A percentile compares a stretch with the other conserved stretches of the same genome.
Conservation (phyloP, 1,284 basidiomycete genomes). For the Boletus nobilissimus region DNA sequence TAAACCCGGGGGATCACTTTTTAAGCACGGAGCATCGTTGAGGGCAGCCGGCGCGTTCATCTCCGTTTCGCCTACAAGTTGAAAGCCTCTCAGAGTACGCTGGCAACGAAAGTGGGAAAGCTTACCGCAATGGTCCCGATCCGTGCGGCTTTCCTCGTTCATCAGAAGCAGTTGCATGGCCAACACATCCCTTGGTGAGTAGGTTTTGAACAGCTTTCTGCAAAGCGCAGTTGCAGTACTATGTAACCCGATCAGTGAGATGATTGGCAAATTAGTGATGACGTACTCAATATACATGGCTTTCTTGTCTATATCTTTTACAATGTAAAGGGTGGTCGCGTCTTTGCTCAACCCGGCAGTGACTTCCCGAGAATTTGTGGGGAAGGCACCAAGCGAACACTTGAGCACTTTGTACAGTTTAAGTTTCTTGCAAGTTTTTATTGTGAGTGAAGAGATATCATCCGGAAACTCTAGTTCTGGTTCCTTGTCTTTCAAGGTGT, state of each 20-base stretch:
- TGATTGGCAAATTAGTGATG: not conserved
- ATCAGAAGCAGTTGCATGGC: not conserved
- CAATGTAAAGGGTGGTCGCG: not conserved
- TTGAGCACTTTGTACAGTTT: not conserved
- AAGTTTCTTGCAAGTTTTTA: not conserved
- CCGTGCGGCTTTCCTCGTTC: not conserved
- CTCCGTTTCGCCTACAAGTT: no score
- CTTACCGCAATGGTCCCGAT: not conserved
- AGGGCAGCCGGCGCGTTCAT: no score
- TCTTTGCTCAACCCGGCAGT: not conserved
- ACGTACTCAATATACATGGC: not conserved
- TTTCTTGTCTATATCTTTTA: not conserved
- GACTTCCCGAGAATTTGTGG: not conserved
- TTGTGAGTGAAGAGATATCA: no score
- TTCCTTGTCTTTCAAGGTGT: not conserved
- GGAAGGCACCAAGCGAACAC: not conserved
- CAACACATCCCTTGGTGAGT: not conserved
- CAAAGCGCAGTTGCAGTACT: not conserved
- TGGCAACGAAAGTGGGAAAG: not conserved
- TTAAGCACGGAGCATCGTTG: no score
- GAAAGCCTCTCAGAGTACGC: not conserved
- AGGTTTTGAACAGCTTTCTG: not conserved
- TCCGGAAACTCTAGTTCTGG: not conserved
- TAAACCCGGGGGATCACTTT: no score
- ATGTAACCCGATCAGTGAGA: not conserved